Conservation (phyloP, 768 basidiomycete species). For the Steccherinum ochraceum region DNA sequence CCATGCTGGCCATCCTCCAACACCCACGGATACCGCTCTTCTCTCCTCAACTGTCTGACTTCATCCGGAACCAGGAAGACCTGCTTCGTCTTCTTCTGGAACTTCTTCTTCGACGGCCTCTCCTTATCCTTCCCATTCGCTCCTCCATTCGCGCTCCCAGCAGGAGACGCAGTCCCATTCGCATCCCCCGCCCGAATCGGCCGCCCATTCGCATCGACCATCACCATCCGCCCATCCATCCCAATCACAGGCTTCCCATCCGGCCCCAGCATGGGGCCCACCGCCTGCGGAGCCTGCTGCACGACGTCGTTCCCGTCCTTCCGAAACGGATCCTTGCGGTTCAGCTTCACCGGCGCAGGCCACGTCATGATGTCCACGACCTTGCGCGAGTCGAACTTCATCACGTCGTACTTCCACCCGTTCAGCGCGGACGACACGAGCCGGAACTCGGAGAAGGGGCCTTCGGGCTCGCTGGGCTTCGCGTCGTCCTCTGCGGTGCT, state of each 20-base stretch:
- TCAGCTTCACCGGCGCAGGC: slow-evolving; percentile 75
- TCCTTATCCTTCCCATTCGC: slow-evolving; percentile 18
- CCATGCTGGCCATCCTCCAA: slow-evolving; percentile 71
- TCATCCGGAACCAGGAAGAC: slow-evolving; percentile 80
- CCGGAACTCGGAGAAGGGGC: slow-evolving; percentile 68
- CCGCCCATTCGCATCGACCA: slow-evolving; percentile 75
- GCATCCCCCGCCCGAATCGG: slow-evolving; percentile 44
- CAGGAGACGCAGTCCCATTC: slow-evolving; percentile 29
- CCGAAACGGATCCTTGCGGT: slow-evolving; percentile 73
- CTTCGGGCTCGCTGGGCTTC: slow-evolving; percentile 48
- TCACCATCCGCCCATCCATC: slow-evolving; percentile 66
- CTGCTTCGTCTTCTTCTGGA: slow-evolving; percentile 78
- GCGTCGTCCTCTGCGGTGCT: slow-evolving; percentile 46
- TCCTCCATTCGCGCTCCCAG: slow-evolving; percentile 33
- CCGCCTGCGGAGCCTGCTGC: slow-evolving; percentile 41
- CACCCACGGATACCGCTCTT: slow-evolving; percentile 90
- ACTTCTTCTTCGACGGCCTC: slow-evolving; percentile 51
- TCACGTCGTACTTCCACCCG: slow-evolving; percentile 89
- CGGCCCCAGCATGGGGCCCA: slow-evolving; percentile 68
- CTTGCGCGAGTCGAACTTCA: slow-evolving; percentile 82
- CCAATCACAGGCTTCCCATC: slow-evolving; percentile 86
- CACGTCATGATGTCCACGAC: slow-evolving; percentile 64
- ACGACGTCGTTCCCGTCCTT: slow-evolving; percentile 30
- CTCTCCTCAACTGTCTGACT: slow-evolving; percentile 67
- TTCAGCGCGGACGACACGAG: slow-evolving; percentile 75